These are phyloP conservation scores for Euphrasia confusa DNA, from an alignment of 257 asterid genomes.

Conservation along the genomic window DNA sequence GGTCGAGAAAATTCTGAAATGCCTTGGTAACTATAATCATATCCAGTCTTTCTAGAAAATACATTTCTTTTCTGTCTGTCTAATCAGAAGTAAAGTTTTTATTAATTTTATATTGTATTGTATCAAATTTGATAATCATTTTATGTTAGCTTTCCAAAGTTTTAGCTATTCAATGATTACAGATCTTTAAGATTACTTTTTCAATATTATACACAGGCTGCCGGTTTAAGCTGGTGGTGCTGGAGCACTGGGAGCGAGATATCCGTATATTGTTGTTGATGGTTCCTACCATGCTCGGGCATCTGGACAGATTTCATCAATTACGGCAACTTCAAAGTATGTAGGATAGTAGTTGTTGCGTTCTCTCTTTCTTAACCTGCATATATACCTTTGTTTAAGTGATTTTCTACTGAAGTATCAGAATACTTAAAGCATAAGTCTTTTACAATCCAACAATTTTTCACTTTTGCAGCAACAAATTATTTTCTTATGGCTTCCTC, in stretches of 20 bases:
- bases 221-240: conserved; percentile 95
- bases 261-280: conserved; percentile 68
- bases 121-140: not conserved
- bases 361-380: not conserved
- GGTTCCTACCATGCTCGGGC: conserved; percentile 70
- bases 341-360: conserved; percentile 19
- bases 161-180: not conserved
- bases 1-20: conserved; percentile 85
- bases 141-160: not conserved
- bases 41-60: not conserved
- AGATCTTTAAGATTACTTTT: not conserved
- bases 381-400: not conserved
- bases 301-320: conserved; percentile 51
- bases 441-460: no score
- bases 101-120: not conserved
- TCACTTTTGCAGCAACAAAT: no score
- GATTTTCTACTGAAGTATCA: not conserved
- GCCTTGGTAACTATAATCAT: conserved; percentile 67
- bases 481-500: no score
- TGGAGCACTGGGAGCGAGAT: conserved; percentile 78
- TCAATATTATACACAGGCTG: conserved; percentile 55
- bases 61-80: not conserved
- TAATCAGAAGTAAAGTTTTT: not conserved
- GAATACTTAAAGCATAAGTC: no score
- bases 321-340: conserved; percentile 54